Base-by-base conservation (phyloP, 2,329 filamentous ascomycete species). In the Sarocladiaceae sp. region DNA sequence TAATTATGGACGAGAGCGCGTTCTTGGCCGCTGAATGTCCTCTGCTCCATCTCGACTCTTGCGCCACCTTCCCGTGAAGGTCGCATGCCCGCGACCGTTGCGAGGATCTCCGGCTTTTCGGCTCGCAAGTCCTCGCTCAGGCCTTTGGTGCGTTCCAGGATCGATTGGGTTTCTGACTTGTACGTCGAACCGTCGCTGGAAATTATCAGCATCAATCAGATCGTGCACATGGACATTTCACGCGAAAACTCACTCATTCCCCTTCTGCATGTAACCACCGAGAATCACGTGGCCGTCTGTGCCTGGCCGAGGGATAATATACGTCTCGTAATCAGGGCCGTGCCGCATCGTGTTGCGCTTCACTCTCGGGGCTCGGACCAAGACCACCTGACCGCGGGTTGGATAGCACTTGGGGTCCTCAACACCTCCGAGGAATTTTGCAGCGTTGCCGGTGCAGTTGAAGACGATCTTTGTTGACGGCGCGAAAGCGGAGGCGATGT, bases 31-130 rank as follows among this genome's bases (percentile, higher is more conserved):
- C 45, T 46, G 3, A 64, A 50, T 1, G 44, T 16, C 6, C 60
- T 15, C 7, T 50, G 41, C 39, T 69, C 68, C 7, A 70, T 52
- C 51, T 73, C 70, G 15, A 73, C 65, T 2, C 69, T 64, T 29
- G 60, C 63, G 27, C 67, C 62, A 11, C 72, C 71, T 37, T 62
- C 55, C 2, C 63, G 59, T 2, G 62, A 67, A 1, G 62, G 63
- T 10, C 63, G 50, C 7, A 62, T 51, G 3, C 63, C 62, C 0
- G 62, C 51, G 16, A 61, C 55, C 0, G 50, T 59, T 2, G 59
- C 59, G 2, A 68, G 51, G 3, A 67, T 44, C 39, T 66, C 58
- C 0, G 53, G 55, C 0, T 43, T 32, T 44, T 42, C 3, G 34
- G 21, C 16, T 52, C 45, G 10, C n/a, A 69, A 48, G 31, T 61